phyloP scores from a whole-genome alignment of 495 filamentous ascomycete genomes.

The Neurospora terricola region DNA sequence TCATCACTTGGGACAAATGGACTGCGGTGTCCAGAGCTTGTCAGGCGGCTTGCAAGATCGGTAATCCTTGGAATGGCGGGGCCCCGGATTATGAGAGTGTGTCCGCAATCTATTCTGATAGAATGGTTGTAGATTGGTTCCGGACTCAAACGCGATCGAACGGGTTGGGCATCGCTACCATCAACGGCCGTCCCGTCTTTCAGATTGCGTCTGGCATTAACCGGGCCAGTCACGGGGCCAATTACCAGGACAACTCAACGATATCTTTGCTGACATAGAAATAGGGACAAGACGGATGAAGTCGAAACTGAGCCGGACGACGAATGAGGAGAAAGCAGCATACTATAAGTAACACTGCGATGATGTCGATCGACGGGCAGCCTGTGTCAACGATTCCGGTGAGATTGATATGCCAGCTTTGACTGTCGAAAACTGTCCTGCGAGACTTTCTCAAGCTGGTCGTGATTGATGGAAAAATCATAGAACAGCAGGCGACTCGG shows the following conservation, averaged over 20 bases:
- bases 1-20: constrained; percentile 9
- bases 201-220: constrained; percentile 15
- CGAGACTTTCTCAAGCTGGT: not conserved
- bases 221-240: constrained; percentile 9
- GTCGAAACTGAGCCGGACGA: constrained; percentile 15
- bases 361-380: not conserved
- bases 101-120: constrained; percentile 24
- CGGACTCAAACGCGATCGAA: constrained; percentile 6
- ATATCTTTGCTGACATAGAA: constrained; percentile 3
- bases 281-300: constrained; percentile 15
- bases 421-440: not conserved
- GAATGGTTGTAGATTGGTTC: constrained; percentile 12
- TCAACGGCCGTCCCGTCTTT: constrained; percentile 18
- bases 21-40: constrained; percentile 7
- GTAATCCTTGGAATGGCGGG: constrained; percentile 20
- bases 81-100: constrained; percentile 17
- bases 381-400: not conserved
- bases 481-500: not conserved
- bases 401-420: not conserved
- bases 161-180: constrained; percentile 12
- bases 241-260: not conserved
- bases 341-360: not conserved
- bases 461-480: not conserved
- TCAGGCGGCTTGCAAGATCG: constrained; percentile 14
- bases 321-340: constrained; percentile 2